Percentiles rank a stretch among this genome's conserved stretches.
Conservation (phyloP, 2,329 filamentous ascomycete species). For the Trichoderma sp. region DNA sequence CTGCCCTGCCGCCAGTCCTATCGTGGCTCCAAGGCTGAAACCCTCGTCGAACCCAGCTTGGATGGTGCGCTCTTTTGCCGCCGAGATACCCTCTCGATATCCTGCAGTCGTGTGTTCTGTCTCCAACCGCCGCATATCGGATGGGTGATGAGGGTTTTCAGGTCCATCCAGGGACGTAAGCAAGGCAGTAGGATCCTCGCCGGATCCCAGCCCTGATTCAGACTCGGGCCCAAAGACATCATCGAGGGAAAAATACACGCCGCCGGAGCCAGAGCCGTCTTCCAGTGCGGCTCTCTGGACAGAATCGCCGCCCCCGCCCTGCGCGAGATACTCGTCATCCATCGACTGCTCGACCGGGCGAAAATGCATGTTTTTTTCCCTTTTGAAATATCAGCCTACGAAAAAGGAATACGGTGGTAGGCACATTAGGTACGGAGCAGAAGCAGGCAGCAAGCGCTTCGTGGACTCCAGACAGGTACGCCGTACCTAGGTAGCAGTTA, state of each 20-base stretch:
- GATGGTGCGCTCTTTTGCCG: conserved; percentile 71
- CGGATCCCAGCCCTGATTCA: conserved; percentile 19
- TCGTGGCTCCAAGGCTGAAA: conserved; percentile 75
- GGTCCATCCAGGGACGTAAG: background rate
- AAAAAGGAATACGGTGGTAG: background rate
- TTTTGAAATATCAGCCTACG: conserved; percentile 4
- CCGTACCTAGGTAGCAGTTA: background rate
- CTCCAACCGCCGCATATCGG: conserved; percentile 71
- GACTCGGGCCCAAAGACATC: conserved; percentile 37
- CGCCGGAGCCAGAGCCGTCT: conserved; percentile 12
- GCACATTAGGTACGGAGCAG: background rate
- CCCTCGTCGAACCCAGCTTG: conserved; percentile 92
- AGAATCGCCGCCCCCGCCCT: conserved; percentile 21
- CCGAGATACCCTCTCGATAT: conserved; percentile 82
- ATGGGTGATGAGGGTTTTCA: conserved; percentile 39
- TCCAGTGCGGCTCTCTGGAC: background rate
- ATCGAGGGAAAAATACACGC: conserved; percentile 32
- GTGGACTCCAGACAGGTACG: background rate
- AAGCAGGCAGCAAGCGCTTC: background rate
- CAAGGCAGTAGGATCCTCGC: background rate
- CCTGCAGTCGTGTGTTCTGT: conserved; percentile 78
- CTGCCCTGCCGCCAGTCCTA: conserved; percentile 72
- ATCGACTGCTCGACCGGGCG: conserved; percentile 32
- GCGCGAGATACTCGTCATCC: conserved; percentile 29
- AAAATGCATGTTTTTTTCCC: conserved; percentile 32